Conservation (phyloP, 805 yeast genomes). For the Ogataea dorogensis region DNA sequence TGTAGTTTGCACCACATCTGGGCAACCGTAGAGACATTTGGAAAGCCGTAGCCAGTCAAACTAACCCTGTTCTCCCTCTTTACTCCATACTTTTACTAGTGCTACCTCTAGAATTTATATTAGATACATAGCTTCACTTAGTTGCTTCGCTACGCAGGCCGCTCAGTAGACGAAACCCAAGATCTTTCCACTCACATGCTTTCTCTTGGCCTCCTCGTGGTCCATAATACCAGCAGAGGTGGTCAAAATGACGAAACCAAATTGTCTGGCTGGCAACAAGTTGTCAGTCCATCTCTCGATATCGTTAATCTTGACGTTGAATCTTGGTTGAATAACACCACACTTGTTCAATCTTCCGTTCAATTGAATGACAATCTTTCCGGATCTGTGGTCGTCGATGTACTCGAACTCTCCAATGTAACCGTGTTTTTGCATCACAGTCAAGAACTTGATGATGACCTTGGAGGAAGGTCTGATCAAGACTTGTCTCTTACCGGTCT, state of each 20-base stretch:
- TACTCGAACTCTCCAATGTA: constrained; percentile 98
- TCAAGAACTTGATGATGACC: constrained; percentile 95
- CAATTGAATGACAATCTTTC: constrained; percentile 93
- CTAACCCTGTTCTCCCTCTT: no score
- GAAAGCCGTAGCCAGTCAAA: no score
- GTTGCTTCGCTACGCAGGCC: no score
- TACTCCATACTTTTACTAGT: no score
- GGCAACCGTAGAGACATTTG: no score
- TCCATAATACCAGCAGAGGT: constrained; percentile 99
- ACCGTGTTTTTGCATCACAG: constrained; percentile 96
- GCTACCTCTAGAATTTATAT: no score
- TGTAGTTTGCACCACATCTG: no score
- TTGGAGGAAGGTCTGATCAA: constrained; percentile 97
- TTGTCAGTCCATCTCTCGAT: constrained; percentile 98
- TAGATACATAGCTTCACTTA: no score
- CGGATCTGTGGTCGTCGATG: constrained; percentile 99
- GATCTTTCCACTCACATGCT: constrained; percentile 98
- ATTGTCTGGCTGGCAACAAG: constrained; percentile 98
- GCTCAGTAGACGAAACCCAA: constrained; percentile 98
- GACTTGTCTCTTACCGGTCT: constrained; percentile 99
- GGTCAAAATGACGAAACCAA: constrained; percentile 96
- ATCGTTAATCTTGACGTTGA: constrained; percentile 92
- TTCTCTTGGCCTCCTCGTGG: constrained; percentile 99
- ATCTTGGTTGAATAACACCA: constrained; percentile 98
- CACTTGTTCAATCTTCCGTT: constrained; percentile 99